Base-by-base conservation (phyloP, 345 rosid genomes). In the Pistacia integerrima region DNA sequence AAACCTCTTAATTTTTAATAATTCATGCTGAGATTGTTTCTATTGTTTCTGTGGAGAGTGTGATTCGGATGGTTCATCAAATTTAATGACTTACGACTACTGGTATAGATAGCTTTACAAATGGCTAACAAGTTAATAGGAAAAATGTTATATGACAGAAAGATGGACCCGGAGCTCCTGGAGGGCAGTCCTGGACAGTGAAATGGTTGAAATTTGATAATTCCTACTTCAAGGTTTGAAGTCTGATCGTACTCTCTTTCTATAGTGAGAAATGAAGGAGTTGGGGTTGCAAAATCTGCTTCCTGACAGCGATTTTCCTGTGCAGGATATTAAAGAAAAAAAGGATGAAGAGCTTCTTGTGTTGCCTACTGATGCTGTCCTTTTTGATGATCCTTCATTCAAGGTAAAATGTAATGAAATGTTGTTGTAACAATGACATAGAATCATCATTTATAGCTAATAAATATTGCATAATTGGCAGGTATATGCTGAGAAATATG, bases 171-270 rank as follows among this genome's bases (percentile, higher is more conserved):
- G 99, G 97, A 82, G 98, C 96, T 84, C 88, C 97, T 74, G 97
- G 98, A 77, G 99, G 99, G 84, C 98, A 93, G 74, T 95, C 99
- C 11, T 93, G 99, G 99, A 95, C 99, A 5, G 88, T 77, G 82
- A 80, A 95, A 78, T 95, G 99, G 99, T 87, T 95, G 81, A 91
- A 91, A 82, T 95, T 95, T 81, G 98, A 95, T 78, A 93, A 95
- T 72, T 95, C 96, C 54, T 95, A 95, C 84, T 95, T 95, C 88
- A 95, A 93, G 99, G 99, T 95, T 78, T 74, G 83, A 67, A 59
- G 57, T 77, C 62, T 59, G 61, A 86, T 38, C 52, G 20, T 28
- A 69, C 61, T 67, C 75, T 60, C 36, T 51, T 14, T 41, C 22
- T 66, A 12, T 62, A 52, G 44, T 46, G 22, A n/a, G 36, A 71